Conservation (phyloP, 306 rosid genomes). For the Begonia loranthoides region DNA sequence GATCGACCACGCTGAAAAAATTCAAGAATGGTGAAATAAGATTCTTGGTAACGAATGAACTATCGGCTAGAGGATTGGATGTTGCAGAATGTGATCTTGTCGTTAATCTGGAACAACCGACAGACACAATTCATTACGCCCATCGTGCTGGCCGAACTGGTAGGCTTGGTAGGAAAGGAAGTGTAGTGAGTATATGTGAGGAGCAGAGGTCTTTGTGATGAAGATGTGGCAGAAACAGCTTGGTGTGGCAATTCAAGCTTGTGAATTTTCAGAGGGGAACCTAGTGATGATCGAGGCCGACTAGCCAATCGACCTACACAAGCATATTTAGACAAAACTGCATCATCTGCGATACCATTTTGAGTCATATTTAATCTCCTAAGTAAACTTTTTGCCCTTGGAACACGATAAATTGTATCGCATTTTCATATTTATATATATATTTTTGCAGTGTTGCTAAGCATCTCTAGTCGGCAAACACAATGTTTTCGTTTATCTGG, state of each 20-base stretch:
- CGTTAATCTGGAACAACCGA: conserved; percentile 78
- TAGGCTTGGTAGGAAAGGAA: conserved; percentile 83
- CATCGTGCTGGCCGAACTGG: conserved; percentile 95
- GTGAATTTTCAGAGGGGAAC: conserved; percentile 68
- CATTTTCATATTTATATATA: too few relatives aligned
- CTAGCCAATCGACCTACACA: too few relatives aligned
- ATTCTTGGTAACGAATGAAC: conserved; percentile 75
- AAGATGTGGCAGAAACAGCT: conserved; percentile 85
- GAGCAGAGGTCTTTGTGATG: conserved; percentile 77
- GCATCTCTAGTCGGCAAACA: conserved; percentile 87
- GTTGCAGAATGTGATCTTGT: conserved; percentile 96
- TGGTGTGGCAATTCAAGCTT: conserved; percentile 38
- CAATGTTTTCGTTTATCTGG: conserved; percentile 96
- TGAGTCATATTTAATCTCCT: too few relatives aligned
- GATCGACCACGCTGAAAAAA: conserved; percentile 73
- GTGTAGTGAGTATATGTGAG: conserved; percentile 69
- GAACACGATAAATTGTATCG: too few relatives aligned
- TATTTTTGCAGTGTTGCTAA: conserved; percentile 56
- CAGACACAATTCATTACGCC: conserved; percentile 79
- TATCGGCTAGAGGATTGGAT: conserved; percentile 90
- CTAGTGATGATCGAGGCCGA: conserved; percentile 28
- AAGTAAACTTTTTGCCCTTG: too few relatives aligned
- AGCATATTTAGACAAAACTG: too few relatives aligned
- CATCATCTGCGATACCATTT: too few relatives aligned
- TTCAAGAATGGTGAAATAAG: conserved; percentile 81